Conservation (phyloP, 139 green algal species). For the Tetraselmis chui region DNA sequence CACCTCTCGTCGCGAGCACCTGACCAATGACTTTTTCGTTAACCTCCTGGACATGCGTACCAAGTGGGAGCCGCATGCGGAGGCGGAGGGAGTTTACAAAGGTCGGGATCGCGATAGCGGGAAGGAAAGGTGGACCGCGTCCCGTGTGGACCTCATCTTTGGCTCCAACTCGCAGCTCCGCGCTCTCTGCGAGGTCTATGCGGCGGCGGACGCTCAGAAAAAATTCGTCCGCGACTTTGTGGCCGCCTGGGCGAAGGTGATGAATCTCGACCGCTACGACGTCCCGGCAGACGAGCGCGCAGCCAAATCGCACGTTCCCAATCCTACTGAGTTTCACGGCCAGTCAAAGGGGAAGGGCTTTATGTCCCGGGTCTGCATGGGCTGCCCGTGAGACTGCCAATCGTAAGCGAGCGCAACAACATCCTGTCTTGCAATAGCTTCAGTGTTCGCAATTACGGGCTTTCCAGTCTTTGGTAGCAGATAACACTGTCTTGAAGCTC, state of each 20-base stretch:
- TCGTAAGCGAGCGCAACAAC: too few species aligned
- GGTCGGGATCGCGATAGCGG: background rate
- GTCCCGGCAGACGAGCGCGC: background rate
- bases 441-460: too few species aligned
- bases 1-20: background rate
- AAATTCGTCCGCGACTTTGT: constrained; percentile 23
- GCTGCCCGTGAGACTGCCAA: too few species aligned
- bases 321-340: too few species aligned
- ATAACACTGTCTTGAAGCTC: too few species aligned
- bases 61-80: background rate
- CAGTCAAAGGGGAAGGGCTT: too few species aligned
- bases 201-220: constrained; percentile 3
- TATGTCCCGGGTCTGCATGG: too few species aligned
- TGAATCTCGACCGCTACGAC: constrained; percentile 40
- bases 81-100: background rate
- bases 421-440: too few species aligned
- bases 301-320: too few species aligned
- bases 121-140: background rate
- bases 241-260: constrained; percentile 25
- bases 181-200: constrained; percentile 22
- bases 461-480: too few species aligned
- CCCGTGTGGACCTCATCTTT: background rate
- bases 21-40: constrained; percentile 1
- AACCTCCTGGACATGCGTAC: constrained; percentile 8
- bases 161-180: constrained; percentile 1